phyloP scores from a whole-genome alignment of 441 rosid species.

The Gossypium schwendimanii region DNA sequence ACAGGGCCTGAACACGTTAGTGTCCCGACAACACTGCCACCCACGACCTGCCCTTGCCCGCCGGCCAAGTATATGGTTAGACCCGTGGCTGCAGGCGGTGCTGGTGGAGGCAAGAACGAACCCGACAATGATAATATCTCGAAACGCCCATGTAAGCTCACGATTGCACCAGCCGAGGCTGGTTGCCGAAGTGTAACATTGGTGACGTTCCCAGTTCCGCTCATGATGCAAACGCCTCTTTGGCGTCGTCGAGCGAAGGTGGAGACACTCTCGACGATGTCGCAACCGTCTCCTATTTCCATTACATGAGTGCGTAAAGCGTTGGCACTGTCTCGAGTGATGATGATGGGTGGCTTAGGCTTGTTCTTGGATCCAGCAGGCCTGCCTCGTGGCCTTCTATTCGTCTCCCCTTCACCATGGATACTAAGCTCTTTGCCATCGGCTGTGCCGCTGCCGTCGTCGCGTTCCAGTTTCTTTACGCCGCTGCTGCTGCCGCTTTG shows the following conservation, averaged over 20 bases:
- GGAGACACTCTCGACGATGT: slow-evolving; percentile 71
- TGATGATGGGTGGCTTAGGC: slow-evolving; percentile 78
- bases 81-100: slow-evolving; percentile 87
- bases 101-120: slow-evolving; percentile 79
- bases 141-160: slow-evolving; percentile 73
- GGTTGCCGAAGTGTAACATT: slow-evolving; percentile 87
- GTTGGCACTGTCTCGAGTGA: slow-evolving; percentile 87
- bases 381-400: slow-evolving; percentile 74
- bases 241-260: slow-evolving; percentile 76
- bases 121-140: slow-evolving; percentile 83
- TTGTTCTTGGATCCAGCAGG: slow-evolving; percentile 88
- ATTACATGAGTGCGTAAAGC: slow-evolving; percentile 84
- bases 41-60: slow-evolving; percentile 90
- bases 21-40: slow-evolving; percentile 87
- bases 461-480: slow-evolving; percentile 54
- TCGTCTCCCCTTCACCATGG: slow-evolving; percentile 43
- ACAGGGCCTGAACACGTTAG: slow-evolving; percentile 68
- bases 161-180: slow-evolving; percentile 73
- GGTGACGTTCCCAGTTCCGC: slow-evolving; percentile 77
- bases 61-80: slow-evolving; percentile 77
- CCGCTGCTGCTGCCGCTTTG: slow-evolving; percentile 61
- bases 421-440: slow-evolving; percentile 39
- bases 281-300: slow-evolving; percentile 84
- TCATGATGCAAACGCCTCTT: slow-evolving; percentile 81
- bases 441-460: slow-evolving; percentile 28